phyloP scores from a whole-genome alignment of 352 stramenopile species.

The Pythium grandisporangium region DNA sequence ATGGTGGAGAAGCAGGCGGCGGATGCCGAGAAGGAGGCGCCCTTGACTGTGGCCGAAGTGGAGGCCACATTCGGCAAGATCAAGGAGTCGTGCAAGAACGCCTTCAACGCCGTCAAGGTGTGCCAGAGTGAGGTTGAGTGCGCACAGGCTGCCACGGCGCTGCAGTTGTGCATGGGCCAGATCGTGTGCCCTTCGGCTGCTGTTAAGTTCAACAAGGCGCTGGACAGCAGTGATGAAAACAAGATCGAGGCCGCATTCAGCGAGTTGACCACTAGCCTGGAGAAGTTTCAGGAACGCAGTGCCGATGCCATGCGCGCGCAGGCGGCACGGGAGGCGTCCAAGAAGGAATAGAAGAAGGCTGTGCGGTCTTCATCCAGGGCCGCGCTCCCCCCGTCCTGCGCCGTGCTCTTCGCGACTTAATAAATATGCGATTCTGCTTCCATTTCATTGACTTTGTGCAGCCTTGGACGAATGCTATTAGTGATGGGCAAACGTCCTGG shows the following conservation, averaged over 20 bases:
- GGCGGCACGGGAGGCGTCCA: conserved; percentile 56
- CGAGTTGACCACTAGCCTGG: conserved; percentile 59
- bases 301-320: conserved; percentile 64
- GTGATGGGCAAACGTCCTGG: too few species aligned
- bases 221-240: conserved; percentile 53
- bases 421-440: too few species aligned
- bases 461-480: too few species aligned
- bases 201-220: conserved; percentile 48
- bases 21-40: conserved; percentile 24
- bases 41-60: conserved; percentile 61
- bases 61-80: conserved; percentile 78
- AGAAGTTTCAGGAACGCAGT: conserved; percentile 75
- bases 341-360: too few species aligned
- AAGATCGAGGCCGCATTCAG: conserved; percentile 71
- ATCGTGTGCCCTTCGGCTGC: conserved; percentile 77
- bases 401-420: too few species aligned
- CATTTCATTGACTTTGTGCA: too few species aligned
- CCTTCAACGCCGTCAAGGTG: conserved; percentile 67
- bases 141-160: conserved; percentile 73
- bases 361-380: too few species aligned
- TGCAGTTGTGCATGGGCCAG: conserved; percentile 86
- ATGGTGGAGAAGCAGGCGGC: conserved; percentile 31
- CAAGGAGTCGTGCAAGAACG: conserved; percentile 75
- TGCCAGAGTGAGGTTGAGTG: conserved; percentile 76
- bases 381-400: too few species aligned